phyloP scores from a whole-genome alignment of 345 rosid species.

The Arabidopsis arenosa region DNA sequence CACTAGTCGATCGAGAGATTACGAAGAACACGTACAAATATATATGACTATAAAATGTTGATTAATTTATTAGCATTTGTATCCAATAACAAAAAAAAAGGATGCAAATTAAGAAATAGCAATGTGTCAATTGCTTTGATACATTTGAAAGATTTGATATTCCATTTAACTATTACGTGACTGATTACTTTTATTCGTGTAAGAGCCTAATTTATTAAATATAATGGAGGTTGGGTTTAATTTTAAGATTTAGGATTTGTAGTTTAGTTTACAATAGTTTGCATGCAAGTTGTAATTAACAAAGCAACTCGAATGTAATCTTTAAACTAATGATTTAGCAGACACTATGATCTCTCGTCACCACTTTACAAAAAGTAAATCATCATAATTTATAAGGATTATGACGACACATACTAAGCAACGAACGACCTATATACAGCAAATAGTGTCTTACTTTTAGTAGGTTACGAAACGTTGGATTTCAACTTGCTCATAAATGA shows the following conservation, averaged over 20 bases:
- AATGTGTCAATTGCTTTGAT: no score
- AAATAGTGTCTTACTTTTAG: conserved; percentile 38
- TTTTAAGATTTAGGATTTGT: background rate
- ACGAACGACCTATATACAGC: conserved; percentile 24
- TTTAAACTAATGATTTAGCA: conserved; percentile 11
- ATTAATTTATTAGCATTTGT: no score
- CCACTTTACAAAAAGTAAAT: conserved; percentile 41
- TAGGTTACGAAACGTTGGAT: conserved; percentile 23
- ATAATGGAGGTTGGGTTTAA: background rate
- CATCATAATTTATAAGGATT: conserved; percentile 31
- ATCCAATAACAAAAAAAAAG: no score
- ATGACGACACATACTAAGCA: conserved; percentile 38
- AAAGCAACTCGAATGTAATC: conserved; percentile 14
- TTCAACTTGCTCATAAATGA: conserved; percentile 26
- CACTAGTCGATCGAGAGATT: no score
- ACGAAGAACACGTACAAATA: no score
- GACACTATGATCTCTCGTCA: conserved; percentile 38
- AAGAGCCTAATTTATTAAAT: background rate
- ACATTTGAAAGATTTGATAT: no score
- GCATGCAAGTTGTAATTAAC: conserved; percentile 35
- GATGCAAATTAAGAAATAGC: no score
- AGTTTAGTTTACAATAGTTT: background rate
- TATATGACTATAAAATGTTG: no score
- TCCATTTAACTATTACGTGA: background rate
- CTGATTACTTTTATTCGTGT: background rate